A percentile compares a stretch with the other conserved stretches of the same genome.
Evolutionary conservation across 768 basidiomycete genomes (phyloP).

Genomic region (Phaeolepiota aurea): DNA sequence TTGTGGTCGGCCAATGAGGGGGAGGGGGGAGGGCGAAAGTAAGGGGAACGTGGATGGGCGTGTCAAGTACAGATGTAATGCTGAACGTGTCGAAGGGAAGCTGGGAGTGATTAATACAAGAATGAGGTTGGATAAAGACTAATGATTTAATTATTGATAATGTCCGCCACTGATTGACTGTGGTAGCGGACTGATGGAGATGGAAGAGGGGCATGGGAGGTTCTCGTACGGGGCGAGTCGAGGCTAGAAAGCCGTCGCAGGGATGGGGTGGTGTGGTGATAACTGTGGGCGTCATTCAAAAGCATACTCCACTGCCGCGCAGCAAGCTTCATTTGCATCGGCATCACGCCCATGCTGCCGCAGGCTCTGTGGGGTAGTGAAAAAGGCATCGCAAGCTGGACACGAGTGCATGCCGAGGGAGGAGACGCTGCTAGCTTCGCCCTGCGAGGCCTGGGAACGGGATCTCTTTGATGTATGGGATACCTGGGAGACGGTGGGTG

Average conservation of each 20-base stretch:
- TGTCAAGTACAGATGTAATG: no score
- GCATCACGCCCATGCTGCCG: conserved; percentile 51
- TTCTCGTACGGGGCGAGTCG: no score
- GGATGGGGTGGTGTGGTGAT: neutral
- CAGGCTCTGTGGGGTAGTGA: conserved; percentile 50
- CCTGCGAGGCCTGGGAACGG: conserved; percentile 24
- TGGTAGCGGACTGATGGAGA: neutral
- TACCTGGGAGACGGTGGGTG: conserved; percentile 22
- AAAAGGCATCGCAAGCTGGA: conserved; percentile 67
- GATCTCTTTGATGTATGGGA: conserved; percentile 54
- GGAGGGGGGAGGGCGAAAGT: no score
- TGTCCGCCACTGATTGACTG: neutral
- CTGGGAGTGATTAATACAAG: conserved; percentile 1
- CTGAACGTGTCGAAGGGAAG: no score
- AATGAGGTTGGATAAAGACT: neutral
- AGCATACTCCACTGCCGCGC: conserved; percentile 65
- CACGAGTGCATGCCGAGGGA: conserved; percentile 51
- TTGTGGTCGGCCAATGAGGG: no score
- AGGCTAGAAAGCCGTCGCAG: no score
- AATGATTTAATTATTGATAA: conserved; percentile 1
- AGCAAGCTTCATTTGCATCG: conserved; percentile 59
- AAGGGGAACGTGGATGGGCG: no score
- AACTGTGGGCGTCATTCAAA: conserved; percentile 36
- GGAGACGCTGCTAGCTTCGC: conserved; percentile 5
- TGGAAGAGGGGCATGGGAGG: neutral